A percentile compares a stretch with the other conserved stretches of the same genome.
Evolutionary conservation across 2,329 filamentous ascomycete species (phyloP).

Genomic region (Dothistroma septosporum): DNA sequence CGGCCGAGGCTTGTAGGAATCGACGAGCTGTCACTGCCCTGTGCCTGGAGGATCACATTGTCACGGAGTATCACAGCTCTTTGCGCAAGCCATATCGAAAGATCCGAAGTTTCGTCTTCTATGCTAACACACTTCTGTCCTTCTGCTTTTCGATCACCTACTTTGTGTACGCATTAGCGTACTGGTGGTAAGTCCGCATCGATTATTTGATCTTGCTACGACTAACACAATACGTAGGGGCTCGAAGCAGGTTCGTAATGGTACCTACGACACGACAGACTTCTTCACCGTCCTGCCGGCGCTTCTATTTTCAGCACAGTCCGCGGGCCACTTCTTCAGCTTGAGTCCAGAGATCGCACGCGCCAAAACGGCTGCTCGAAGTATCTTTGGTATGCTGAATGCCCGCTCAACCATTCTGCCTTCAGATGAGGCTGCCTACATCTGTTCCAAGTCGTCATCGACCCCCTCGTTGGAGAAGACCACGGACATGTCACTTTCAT

Average conservation of each 20-base stretch:
- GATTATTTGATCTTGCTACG: background rate
- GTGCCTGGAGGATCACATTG: slow-evolving; percentile 40
- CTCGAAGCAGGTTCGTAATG: slow-evolving; percentile 42
- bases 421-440: slow-evolving; percentile 2
- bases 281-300: slow-evolving; percentile 47
- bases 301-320: slow-evolving; percentile 46
- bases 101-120: slow-evolving; percentile 38
- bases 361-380: slow-evolving; percentile 44
- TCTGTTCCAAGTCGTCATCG: background rate
- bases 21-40: slow-evolving; percentile 57
- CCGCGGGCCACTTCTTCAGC: slow-evolving; percentile 46
- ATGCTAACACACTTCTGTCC: slow-evolving; percentile 42
- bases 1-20: slow-evolving; percentile 62
- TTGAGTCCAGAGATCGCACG: slow-evolving; percentile 44
- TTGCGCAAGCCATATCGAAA: slow-evolving; percentile 40
- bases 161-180: slow-evolving; percentile 47
- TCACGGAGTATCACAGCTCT: slow-evolving; percentile 37
- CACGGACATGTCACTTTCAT: background rate
- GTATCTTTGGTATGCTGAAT: slow-evolving; percentile 42
- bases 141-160: slow-evolving; percentile 46
- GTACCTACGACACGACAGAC: slow-evolving; percentile 39
- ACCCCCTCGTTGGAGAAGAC: background rate
- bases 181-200: slow-evolving; percentile 41
- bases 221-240: slow-evolving; percentile 27
- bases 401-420: slow-evolving; percentile 37